Percentiles rank a stretch among this genome's conserved stretches.
These are phyloP conservation scores for Fusarium caatingaense DNA, from an alignment of 2,329 filamentous ascomycete species.

Conservation along the genomic window DNA sequence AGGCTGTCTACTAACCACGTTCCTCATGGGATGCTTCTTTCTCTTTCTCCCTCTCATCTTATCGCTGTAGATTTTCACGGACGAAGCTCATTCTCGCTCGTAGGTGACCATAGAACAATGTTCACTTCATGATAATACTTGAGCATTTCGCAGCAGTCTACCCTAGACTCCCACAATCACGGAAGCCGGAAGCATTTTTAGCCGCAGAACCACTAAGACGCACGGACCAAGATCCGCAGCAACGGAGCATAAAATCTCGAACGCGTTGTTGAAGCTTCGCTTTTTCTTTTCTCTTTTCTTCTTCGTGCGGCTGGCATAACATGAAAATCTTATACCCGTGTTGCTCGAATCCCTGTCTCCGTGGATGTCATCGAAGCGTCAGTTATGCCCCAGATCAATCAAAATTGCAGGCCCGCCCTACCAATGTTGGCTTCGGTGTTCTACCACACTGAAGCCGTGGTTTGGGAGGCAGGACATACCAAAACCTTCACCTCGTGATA, in stretches of 20 bases:
- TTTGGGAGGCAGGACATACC: constrained; percentile 59
- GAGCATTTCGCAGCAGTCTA: background rate
- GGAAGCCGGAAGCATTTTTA: constrained; percentile 13
- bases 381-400: constrained; percentile 80
- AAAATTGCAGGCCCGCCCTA: constrained; percentile 79
- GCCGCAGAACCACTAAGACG: background rate
- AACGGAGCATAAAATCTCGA: constrained; percentile 46
- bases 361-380: constrained; percentile 74
- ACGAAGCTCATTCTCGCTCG: background rate
- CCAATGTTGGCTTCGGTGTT: constrained; percentile 57
- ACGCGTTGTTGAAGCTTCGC: constrained; percentile 36
- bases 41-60: background rate
- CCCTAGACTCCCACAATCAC: background rate
- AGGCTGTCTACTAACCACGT: background rate
- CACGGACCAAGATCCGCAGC: constrained; percentile 14
- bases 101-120: background rate
- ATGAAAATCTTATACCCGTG: constrained; percentile 76
- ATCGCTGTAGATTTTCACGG: background rate
- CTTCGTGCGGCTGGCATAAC: constrained; percentile 85
- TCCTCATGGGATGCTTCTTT: background rate
- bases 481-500: constrained; percentile 18
- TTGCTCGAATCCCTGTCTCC: constrained; percentile 75
- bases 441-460: constrained; percentile 48
- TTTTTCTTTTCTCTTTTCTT: constrained; percentile 66
- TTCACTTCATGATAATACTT: background rate